Conservation (phyloP, 2,329 filamentous ascomycete species). For the Hypoxylon sp. region DNA sequence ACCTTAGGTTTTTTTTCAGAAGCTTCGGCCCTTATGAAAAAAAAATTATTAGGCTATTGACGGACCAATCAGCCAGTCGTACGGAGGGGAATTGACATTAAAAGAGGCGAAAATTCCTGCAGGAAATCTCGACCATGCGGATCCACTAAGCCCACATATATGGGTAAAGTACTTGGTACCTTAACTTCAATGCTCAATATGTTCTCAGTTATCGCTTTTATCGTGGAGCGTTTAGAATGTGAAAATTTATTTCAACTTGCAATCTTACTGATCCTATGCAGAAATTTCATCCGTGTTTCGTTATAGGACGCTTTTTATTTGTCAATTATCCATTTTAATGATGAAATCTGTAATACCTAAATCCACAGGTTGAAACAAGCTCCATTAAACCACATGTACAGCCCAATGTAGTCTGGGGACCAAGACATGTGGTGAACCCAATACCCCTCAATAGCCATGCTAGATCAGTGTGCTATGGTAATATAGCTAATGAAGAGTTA, state of each 20-base stretch:
- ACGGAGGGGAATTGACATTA: constrained; percentile 31
- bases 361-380: neutral
- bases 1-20: constrained; percentile 12
- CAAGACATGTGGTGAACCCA: neutral
- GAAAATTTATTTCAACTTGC: neutral
- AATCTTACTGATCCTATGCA: neutral
- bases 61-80: constrained; percentile 30
- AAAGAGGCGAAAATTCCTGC: constrained; percentile 42
- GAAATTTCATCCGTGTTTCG: neutral
- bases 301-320: neutral
- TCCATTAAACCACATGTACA: too few relatives aligned
- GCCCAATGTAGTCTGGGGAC: neutral
- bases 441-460: neutral
- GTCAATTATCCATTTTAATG: neutral
- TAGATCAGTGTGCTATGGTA: neutral
- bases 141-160: constrained; percentile 22
- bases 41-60: constrained; percentile 41
- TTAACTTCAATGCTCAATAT: neutral
- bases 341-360: neutral
- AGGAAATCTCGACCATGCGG: constrained; percentile 36
- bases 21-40: constrained; percentile 28
- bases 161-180: neutral
- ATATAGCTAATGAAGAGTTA: too few relatives aligned
- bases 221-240: neutral
- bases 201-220: neutral